These are phyloP conservation scores for Lathyrus tuberosus DNA, from an alignment of 306 rosid species.

Conservation along the genomic window DNA sequence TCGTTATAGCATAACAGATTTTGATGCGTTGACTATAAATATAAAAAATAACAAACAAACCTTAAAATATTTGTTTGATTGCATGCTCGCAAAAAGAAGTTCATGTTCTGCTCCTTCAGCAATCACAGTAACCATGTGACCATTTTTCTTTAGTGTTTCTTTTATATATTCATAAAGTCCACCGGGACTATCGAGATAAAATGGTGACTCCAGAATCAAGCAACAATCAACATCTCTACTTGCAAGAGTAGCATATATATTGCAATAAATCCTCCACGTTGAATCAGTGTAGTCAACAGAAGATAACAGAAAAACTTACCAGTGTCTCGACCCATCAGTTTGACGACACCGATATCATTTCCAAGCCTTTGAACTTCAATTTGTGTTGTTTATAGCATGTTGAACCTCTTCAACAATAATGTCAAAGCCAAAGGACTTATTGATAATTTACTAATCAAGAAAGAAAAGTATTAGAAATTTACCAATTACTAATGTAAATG, in stretches of 20 bases:
- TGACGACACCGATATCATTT: conserved; percentile 89
- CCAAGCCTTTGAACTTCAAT: conserved; percentile 88
- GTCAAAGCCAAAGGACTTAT: conserved; percentile 92
- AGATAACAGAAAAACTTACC: conserved; percentile 52
- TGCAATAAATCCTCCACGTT: conserved; percentile 79
- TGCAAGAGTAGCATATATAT: conserved; percentile 96
- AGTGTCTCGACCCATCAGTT: conserved; percentile 92
- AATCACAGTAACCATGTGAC: conserved; percentile 92
- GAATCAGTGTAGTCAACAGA: neutral
- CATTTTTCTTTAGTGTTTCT: conserved; percentile 73
- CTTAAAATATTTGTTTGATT: conserved; percentile 62
- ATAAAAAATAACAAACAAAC: conserved; percentile 42
- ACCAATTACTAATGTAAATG: conserved; percentile 22
- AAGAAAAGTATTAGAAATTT: conserved; percentile 7
- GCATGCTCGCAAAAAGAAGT: conserved; percentile 62
- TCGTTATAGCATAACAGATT: neutral
- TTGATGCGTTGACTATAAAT: neutral
- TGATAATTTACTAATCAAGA: conserved; percentile 66
- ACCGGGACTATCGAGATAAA: conserved; percentile 91
- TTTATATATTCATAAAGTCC: conserved; percentile 82
- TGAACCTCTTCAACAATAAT: conserved; percentile 99
- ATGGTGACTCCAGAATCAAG: no score
- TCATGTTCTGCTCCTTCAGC: conserved; percentile 99
- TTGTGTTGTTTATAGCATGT: conserved; percentile 96
- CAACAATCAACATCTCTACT: conserved; percentile 97